Percentiles rank a stretch among this genome's conserved stretches.
Conservation (phyloP, 139 green algal genomes). For the Penium margaritaceum region DNA sequence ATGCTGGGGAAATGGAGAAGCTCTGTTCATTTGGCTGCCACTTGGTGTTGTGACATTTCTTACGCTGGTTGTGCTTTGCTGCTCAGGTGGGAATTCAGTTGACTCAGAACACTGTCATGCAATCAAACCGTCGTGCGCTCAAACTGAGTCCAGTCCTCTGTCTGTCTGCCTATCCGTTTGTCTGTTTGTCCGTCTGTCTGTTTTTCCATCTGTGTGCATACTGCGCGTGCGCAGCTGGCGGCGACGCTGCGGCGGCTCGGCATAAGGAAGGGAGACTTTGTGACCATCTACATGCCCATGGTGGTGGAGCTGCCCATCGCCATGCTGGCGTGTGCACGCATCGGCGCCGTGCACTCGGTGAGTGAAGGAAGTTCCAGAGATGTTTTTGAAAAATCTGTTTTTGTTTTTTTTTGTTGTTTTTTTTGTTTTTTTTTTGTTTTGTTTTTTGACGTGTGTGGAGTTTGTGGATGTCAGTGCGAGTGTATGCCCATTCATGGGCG, state of each 20-base stretch:
- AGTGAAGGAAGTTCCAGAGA: neutral
- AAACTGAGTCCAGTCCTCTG: neutral
- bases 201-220: neutral
- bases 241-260: constrained; percentile 78
- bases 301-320: constrained; percentile 75
- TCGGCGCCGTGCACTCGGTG: constrained; percentile 58
- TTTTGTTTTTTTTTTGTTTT: neutral
- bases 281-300: constrained; percentile 97
- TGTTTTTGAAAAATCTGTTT: neutral
- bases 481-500: too few relatives aligned
- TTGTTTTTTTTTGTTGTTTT: neutral
- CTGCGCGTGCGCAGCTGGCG: constrained; percentile 44
- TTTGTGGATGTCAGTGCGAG: too few relatives aligned
- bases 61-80: neutral
- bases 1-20: too few relatives aligned
- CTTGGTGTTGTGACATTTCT: neutral
- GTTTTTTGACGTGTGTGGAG: neutral
- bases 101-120: too few relatives aligned
- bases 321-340: constrained; percentile 84
- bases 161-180: neutral
- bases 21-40: too few relatives aligned
- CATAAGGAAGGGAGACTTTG: constrained; percentile 70
- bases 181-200: neutral
- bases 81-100: neutral
- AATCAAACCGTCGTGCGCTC: too few relatives aligned